phyloP scores from a whole-genome alignment of 106 monocot species.

The Phalaenopsis aphrodite region DNA sequence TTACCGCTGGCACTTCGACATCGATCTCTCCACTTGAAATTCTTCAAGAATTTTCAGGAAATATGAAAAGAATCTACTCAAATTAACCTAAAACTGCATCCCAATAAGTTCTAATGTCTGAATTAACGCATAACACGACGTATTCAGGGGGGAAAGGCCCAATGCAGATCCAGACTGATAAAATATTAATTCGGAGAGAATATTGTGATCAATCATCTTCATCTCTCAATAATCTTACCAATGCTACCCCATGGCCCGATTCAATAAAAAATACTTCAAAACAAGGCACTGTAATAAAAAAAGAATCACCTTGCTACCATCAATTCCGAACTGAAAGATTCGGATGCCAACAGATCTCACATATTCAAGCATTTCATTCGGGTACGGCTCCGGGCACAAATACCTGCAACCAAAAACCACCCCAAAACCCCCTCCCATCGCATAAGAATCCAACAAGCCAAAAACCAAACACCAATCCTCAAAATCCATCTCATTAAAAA shows the following conservation, averaged over 20 bases:
- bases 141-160: too few species aligned
- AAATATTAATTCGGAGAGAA: not conserved
- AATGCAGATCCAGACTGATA: too few species aligned
- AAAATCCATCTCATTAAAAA: not conserved
- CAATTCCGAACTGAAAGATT: conserved; percentile 51
- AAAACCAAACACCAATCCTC: not conserved
- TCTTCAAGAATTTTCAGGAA: too few species aligned
- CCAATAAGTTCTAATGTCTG: not conserved
- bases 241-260: not conserved
- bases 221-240: not conserved
- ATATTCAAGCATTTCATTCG: conserved; percentile 43
- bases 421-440: not conserved
- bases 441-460: not conserved
- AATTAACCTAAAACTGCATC: too few species aligned
- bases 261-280: not conserved
- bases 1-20: too few species aligned
- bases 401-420: conserved; percentile 26
- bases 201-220: not conserved
- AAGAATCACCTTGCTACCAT: conserved; percentile 45
- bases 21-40: too few species aligned
- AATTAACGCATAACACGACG: too few species aligned
- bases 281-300: not conserved
- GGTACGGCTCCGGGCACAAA: conserved; percentile 65
- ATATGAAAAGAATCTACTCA: too few species aligned
- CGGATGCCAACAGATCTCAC: conserved; percentile 29